Conservation (phyloP, 306 rosid genomes). For the Vachellia pachyceras region DNA sequence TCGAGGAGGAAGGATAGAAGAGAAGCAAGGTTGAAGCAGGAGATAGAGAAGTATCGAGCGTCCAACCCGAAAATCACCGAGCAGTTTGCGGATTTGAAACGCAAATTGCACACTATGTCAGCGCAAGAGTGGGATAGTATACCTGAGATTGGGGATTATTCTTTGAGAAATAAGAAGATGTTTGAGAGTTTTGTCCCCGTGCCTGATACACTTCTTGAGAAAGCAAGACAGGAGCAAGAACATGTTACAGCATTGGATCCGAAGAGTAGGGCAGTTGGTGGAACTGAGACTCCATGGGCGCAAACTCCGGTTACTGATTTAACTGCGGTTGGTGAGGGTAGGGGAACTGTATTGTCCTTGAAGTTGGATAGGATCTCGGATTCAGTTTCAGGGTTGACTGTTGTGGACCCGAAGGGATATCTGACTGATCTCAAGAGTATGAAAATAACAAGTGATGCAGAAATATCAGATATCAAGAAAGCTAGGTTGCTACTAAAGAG, state of each 20-base stretch:
- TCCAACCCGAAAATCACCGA: constrained; percentile 85
- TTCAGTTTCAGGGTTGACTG: constrained; percentile 78
- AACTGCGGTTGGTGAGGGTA: constrained; percentile 91
- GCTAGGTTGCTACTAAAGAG: constrained; percentile 84
- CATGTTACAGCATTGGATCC: constrained; percentile 90
- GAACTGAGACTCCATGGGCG: constrained; percentile 81
- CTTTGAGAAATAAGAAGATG: constrained; percentile 74
- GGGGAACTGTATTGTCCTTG: constrained; percentile 80
- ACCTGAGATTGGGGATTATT: constrained; percentile 53
- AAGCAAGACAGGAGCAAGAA: constrained; percentile 91
- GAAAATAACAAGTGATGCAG: constrained; percentile 59
- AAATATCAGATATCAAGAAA: constrained; percentile 84
- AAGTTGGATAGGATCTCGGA: constrained; percentile 81
- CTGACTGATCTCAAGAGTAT: constrained; percentile 63
- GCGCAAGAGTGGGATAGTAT: constrained; percentile 79
- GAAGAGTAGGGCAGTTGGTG: constrained; percentile 71
- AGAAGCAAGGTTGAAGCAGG: constrained; percentile 88
- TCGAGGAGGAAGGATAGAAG: constrained; percentile 86
- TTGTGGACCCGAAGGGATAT: constrained; percentile 83
- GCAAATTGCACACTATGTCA: constrained; percentile 67
- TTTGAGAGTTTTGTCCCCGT: constrained; percentile 90
- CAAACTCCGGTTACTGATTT: constrained; percentile 89
- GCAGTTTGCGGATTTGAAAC: constrained; percentile 81
- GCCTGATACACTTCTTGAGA: constrained; percentile 86
- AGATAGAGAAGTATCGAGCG: constrained; percentile 84